Conservation (phyloP, 768 basidiomycete species). For the Lentinula lateritia region DNA sequence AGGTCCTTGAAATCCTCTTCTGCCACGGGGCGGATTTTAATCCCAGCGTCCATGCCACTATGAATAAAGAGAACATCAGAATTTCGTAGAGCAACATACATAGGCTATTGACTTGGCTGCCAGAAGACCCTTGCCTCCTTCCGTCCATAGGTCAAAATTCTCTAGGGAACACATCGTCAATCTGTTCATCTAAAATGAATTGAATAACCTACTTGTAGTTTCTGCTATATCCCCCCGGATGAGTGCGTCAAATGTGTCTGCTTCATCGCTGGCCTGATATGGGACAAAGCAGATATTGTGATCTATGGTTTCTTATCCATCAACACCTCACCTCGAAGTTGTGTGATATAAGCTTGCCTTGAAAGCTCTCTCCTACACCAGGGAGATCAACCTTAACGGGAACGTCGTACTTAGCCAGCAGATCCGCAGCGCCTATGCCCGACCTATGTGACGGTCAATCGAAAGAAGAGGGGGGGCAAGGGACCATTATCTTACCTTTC, state of each 20-base stretch:
- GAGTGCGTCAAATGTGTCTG: constrained; percentile 27
- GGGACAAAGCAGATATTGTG: constrained; percentile 19
- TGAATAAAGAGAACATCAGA: background rate
- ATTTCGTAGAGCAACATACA: background rate
- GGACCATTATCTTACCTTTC: constrained; percentile 15
- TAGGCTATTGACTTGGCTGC: background rate
- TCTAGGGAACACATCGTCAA: background rate
- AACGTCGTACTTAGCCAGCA: constrained; percentile 33
- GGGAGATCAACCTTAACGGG: constrained; percentile 38
- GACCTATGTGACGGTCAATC: constrained; percentile 18
- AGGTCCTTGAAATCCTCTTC: constrained; percentile 26
- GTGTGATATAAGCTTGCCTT: constrained; percentile 12
- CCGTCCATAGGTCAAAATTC: background rate
- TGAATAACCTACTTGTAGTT: constrained; percentile 16
- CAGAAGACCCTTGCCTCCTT: background rate
- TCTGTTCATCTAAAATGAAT: background rate
- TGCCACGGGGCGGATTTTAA: constrained; percentile 31
- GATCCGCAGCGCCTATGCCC: constrained; percentile 40
- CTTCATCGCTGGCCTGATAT: constrained; percentile 23
- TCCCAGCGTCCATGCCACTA: constrained; percentile 31
- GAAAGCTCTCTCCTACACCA: constrained; percentile 47
- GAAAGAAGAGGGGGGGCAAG: too few relatives aligned
- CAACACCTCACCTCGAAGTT: background rate
- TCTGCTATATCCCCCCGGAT: constrained; percentile 21
- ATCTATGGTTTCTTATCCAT: constrained; percentile 14